Base-by-base conservation (phyloP, 305 asterid genomes). In the Galium porrigens region DNA sequence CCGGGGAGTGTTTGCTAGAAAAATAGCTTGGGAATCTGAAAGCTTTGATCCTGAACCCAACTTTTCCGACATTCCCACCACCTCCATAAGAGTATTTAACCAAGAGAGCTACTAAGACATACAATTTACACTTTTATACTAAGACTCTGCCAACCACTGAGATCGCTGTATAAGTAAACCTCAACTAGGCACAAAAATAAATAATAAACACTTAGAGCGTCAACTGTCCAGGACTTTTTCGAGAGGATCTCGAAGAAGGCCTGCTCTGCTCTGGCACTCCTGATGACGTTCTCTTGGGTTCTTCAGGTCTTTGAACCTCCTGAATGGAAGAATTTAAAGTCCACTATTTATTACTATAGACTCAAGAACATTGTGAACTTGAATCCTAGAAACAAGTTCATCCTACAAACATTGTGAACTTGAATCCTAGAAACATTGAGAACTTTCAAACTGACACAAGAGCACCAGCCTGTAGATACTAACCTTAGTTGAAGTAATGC, bases 301-400 rank as follows among this genome's bases (percentile, higher is more conserved):
- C 96, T 61, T 87, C 96, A 9, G 71, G 79, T 83, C 80, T 78
- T 80, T 76, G 81, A 57, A 77, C 73, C 56, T 84, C 99, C 95
- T 88, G 87, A 70, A 74, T 49, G 52, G 33, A 53, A 56, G 8
- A 48, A 66, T 9, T 8, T n/a, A 25, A 51, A 51, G 27, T 51
- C 56, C 56, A n/a, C 56, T 51, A 46, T 51, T 52, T 52, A 52
- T 52, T 17, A 52, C 30, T 52, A 17, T 52, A 18, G 20, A 11
- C 58, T 52, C 58, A 52, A 22, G 22, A 8, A 20, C 58, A 52
- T 18, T 5, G 20, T n/a, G 20, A 6, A 27, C 12, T 51, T 51
- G 12, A 51, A 6, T n/a, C 11, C 57, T 51, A 18, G 29, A 17
- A 51, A 51, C 29, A 17, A n/a, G n/a, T n/a, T n/a, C n/a, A n/a